These are phyloP conservation scores for Monosporascus cannonballus DNA, from an alignment of 2,329 filamentous ascomycete species.

Conservation along the genomic window DNA sequence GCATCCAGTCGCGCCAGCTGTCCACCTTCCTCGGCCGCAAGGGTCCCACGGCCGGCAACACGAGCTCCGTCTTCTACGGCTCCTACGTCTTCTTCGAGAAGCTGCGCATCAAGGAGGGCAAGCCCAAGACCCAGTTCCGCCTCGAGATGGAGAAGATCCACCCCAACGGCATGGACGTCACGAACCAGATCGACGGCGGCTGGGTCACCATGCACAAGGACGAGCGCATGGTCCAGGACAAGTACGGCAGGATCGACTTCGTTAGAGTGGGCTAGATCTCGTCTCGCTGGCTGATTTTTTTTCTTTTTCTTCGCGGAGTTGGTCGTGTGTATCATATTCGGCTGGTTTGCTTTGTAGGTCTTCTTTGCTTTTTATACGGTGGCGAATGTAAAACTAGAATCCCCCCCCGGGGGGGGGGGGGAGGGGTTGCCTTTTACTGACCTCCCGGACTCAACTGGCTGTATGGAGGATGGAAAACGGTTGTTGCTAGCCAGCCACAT, in stretches of 20 bases:
- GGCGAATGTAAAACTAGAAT: too few relatives aligned
- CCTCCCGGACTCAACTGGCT: too few relatives aligned
- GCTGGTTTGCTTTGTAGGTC: too few relatives aligned
- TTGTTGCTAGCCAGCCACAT: too few relatives aligned
- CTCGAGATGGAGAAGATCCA: slow-evolving; percentile 42
- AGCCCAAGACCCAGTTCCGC: slow-evolving; percentile 45
- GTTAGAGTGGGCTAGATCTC: background rate
- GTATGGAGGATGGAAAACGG: too few relatives aligned
- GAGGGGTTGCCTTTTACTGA: too few relatives aligned
- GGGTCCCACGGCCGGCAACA: slow-evolving; percentile 41
- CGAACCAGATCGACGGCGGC: background rate
- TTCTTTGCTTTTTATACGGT: too few relatives aligned
- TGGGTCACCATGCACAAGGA: slow-evolving; percentile 4
- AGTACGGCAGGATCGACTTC: slow-evolving; percentile 10
- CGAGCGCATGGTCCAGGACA: slow-evolving; percentile 7
- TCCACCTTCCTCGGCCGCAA: slow-evolving; percentile 44
- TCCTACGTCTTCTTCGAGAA: slow-evolving; percentile 57
- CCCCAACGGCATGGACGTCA: slow-evolving; percentile 20
- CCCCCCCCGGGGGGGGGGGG: too few relatives aligned
- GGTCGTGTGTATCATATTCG: too few relatives aligned
- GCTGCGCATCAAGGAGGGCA: slow-evolving; percentile 42
- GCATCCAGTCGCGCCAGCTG: slow-evolving; percentile 38
- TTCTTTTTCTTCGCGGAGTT: too few relatives aligned
- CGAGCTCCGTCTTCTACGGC: slow-evolving; percentile 43
- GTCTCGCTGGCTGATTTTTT: too few relatives aligned